Percentiles rank a stretch among this genome's conserved stretches.
These are phyloP conservation scores for Aspergillus sclerotiicarbonarius DNA, from an alignment of 495 filamentous ascomycete genomes.

Conservation along the genomic window DNA sequence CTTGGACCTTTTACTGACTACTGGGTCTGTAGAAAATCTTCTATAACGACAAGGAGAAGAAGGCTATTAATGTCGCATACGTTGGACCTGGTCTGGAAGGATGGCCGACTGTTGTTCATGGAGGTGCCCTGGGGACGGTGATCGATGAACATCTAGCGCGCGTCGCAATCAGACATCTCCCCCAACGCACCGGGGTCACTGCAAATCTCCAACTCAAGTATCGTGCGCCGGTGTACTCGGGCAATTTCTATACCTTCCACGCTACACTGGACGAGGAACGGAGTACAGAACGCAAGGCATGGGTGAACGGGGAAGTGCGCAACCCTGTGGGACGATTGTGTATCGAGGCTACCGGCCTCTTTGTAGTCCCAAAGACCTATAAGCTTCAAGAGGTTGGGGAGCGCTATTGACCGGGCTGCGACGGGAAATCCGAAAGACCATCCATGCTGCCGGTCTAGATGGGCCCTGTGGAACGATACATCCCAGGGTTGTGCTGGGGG, in stretches of 20 bases:
- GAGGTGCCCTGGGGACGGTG: conserved; percentile 68
- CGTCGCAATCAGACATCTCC: conserved; percentile 39
- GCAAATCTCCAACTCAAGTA: conserved; percentile 67
- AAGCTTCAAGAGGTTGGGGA: conserved; percentile 45
- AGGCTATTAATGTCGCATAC: conserved; percentile 55
- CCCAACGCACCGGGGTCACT: conserved; percentile 53
- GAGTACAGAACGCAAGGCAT: conserved; percentile 62
- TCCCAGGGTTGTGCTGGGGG: background rate
- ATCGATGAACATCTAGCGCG: conserved; percentile 61
- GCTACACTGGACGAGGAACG: conserved; percentile 42
- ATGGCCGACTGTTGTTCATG: conserved; percentile 77
- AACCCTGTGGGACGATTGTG: conserved; percentile 50
- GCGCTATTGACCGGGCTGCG: conserved; percentile 31
- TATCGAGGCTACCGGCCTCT: conserved; percentile 59
- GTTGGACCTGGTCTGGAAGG: conserved; percentile 63
- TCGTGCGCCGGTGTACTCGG: conserved; percentile 52
- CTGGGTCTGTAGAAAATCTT: conserved; percentile 42
- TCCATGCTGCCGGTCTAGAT: background rate
- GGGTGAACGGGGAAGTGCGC: conserved; percentile 55
- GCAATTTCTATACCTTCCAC: conserved; percentile 63
- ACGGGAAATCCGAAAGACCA: conserved; percentile 1
- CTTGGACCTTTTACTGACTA: conserved; percentile 19
- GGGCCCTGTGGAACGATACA: background rate
- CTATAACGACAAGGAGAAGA: conserved; percentile 48
- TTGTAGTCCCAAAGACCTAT: conserved; percentile 59